Conservation (phyloP, 169 alveolate genomes). For the Cryptosporidium andersoni region DNA sequence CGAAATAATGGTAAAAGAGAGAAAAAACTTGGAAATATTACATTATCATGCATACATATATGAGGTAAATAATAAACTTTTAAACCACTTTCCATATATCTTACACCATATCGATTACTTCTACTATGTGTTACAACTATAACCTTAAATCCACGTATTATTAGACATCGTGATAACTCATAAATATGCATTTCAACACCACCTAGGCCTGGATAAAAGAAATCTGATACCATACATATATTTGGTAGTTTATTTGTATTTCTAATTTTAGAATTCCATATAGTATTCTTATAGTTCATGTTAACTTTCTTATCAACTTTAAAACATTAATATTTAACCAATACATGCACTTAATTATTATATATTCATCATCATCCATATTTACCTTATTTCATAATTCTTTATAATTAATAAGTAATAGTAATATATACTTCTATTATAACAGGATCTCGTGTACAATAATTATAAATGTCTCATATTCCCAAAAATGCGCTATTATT, state of each 20-base stretch:
- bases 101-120: slow-evolving; percentile 91
- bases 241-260: slow-evolving; percentile 26
- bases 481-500: no score
- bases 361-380: no score
- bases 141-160: slow-evolving; percentile 95
- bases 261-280: no score
- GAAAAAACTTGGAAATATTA: slow-evolving; percentile 77
- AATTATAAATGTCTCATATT: no score
- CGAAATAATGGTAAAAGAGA: slow-evolving; percentile 84
- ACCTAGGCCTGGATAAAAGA: slow-evolving; percentile 95
- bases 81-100: slow-evolving; percentile 97
- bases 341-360: no score
- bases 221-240: slow-evolving; percentile 85
- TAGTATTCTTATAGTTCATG: no score
- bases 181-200: slow-evolving; percentile 99
- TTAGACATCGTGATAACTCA: slow-evolving; percentile 91
- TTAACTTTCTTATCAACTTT: no score
- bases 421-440: no score
- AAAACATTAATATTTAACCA: no score
- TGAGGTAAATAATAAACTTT: slow-evolving; percentile 96
- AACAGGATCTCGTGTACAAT: no score
- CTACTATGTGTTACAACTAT: slow-evolving; percentile 94
- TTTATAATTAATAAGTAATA: no score
- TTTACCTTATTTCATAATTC: no score
- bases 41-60: slow-evolving; percentile 84